These are phyloP conservation scores for Gelatoporia subvermispora DNA, from an alignment of 768 basidiomycete species.

Conservation along the genomic window DNA sequence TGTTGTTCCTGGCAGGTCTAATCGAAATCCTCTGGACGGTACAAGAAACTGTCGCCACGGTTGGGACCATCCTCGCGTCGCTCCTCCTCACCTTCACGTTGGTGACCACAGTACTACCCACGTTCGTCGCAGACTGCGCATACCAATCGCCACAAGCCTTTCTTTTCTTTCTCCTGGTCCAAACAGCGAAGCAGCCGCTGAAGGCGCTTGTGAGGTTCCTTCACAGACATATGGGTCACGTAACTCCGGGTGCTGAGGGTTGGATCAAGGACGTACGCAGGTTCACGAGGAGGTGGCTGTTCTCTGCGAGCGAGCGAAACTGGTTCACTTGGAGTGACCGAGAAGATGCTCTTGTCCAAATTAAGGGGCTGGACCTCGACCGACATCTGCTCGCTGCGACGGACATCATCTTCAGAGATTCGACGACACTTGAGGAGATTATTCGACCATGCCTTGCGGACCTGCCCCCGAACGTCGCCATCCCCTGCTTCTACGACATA, in stretches of 20 bases:
- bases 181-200: background rate
- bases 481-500: constrained; percentile 8
- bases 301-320: constrained; percentile 10
- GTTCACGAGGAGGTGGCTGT: no score
- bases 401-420: constrained; percentile 4
- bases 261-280: no score
- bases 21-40: constrained; percentile 18
- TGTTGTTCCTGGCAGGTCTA: constrained; percentile 17
- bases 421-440: constrained; percentile 3
- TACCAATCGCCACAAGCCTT: constrained; percentile 14
- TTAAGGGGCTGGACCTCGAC: constrained; percentile 5
- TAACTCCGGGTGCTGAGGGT: no score
- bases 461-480: constrained; percentile 4
- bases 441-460: constrained; percentile 9
- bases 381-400: constrained; percentile 8
- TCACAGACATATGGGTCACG: no score
- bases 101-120: constrained; percentile 3
- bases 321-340: constrained; percentile 10
- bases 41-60: constrained; percentile 9
- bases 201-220: no score
- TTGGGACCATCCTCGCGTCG: constrained; percentile 4
- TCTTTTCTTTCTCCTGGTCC: constrained; percentile 5
- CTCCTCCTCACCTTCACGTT: constrained; percentile 2
- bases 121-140: constrained; percentile 8
- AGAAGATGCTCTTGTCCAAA: constrained; percentile 6